Conservation (phyloP, 305 asterid species). For the Solanum hybrid region DNA sequence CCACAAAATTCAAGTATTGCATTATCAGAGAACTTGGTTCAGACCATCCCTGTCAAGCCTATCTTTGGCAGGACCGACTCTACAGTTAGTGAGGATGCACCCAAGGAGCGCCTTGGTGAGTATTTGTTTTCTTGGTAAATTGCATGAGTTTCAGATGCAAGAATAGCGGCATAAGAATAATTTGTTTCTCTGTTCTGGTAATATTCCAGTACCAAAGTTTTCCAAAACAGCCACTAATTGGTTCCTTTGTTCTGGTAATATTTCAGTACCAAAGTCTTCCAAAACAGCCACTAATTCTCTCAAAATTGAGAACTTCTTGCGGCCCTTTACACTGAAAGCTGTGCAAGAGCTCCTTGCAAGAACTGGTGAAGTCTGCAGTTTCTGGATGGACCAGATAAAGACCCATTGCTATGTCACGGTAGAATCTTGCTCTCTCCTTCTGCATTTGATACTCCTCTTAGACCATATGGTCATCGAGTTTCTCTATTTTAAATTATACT, state of each 20-base stretch:
- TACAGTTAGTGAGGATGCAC: constrained; percentile 6
- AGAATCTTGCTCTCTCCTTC: background rate
- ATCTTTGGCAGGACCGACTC: background rate
- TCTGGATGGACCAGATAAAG: constrained; percentile 27
- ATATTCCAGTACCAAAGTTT: constrained; percentile 19
- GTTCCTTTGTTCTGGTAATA: background rate
- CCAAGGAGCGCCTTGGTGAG: constrained; percentile 24
- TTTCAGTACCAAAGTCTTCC: constrained; percentile 21
- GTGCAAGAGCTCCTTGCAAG: constrained; percentile 11
- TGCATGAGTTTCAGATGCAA: background rate
- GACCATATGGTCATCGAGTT: background rate
- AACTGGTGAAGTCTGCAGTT: constrained; percentile 19
- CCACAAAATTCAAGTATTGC: constrained; percentile 2
- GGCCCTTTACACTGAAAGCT: constrained; percentile 17
- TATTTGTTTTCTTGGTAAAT: background rate
- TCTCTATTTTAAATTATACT: background rate
- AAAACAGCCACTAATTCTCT: constrained; percentile 25
- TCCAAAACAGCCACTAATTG: constrained; percentile 19
- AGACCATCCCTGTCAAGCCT: constrained; percentile 4
- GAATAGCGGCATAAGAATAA: background rate
- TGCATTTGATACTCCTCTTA: background rate
- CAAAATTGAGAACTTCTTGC: constrained; percentile 23
- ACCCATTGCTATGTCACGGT: constrained; percentile 13
- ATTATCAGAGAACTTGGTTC: constrained; percentile 22
- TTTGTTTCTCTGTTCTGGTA: background rate